Percentiles rank a stretch among this genome's conserved stretches.
Conservation (phyloP, 2,329 filamentous ascomycete genomes). For the Anisogramma anomala region DNA sequence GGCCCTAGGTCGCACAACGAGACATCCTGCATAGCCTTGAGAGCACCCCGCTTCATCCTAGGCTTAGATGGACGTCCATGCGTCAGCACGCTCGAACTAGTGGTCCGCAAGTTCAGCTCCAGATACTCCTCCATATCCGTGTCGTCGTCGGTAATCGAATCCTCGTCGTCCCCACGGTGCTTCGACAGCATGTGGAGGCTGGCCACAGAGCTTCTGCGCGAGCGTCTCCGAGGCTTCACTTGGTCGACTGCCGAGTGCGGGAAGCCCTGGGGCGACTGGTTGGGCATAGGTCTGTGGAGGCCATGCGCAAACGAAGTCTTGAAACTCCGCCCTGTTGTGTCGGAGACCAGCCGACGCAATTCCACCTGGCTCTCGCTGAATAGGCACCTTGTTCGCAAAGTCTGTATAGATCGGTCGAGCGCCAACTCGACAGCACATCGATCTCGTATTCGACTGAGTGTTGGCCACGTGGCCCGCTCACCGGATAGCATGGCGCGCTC, state of each 20-base stretch:
- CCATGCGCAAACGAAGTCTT: conserved; percentile 5
- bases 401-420: conserved; percentile 62
- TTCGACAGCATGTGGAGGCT: conserved; percentile 31
- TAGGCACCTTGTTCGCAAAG: conserved; percentile 54
- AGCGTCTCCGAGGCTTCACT: conserved; percentile 13
- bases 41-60: conserved; percentile 16
- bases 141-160: conserved; percentile 26
- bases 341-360: conserved; percentile 35
- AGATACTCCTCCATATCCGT: conserved; percentile 20
- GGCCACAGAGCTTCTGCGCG: conserved; percentile 39
- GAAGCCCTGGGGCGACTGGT: conserved; percentile 7
- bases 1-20: conserved; percentile 10
- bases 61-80: conserved; percentile 14
- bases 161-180: conserved; percentile 27
- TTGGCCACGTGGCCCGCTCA: conserved; percentile 85
- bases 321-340: conserved; percentile 20
- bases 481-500: conserved; percentile 62
- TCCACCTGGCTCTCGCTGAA: conserved; percentile 57
- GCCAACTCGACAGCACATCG: conserved; percentile 82
- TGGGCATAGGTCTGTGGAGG: conserved; percentile 15
- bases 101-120: conserved; percentile 16
- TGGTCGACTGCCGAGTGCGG: conserved; percentile 1
- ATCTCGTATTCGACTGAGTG: conserved; percentile 72
- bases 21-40: conserved; percentile 17
- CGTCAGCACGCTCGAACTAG: neutral